A percentile compares a stretch with the other conserved stretches of the same genome.
Evolutionary conservation across 2,329 filamentous ascomycete species (phyloP).

Genomic region (Penicillium sp.): DNA sequence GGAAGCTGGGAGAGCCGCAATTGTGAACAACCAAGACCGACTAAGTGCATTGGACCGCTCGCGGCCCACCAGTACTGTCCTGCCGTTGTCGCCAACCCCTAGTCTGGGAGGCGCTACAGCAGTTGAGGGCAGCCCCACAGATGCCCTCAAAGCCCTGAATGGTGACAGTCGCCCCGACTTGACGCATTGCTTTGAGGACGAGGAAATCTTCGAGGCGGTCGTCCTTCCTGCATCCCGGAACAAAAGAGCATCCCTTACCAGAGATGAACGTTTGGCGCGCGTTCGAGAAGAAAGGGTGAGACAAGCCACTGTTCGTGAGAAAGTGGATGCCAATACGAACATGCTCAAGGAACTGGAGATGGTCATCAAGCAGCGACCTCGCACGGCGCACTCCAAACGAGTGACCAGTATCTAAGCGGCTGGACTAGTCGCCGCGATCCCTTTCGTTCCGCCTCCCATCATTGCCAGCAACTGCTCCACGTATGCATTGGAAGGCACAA

Average conservation of each 20-base stretch:
- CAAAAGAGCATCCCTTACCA: slow-evolving; percentile 66
- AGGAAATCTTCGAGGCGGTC: slow-evolving; percentile 88
- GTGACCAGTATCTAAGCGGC: slow-evolving; percentile 42
- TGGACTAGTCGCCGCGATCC: not conserved
- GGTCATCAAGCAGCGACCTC: slow-evolving; percentile 66
- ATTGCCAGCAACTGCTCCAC: not conserved
- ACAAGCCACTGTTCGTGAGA: slow-evolving; percentile 69
- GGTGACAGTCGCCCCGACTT: slow-evolving; percentile 57
- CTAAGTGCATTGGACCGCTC: slow-evolving; percentile 66
- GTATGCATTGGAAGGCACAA: not conserved
- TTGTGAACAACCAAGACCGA: slow-evolving; percentile 77
- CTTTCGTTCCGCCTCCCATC: not conserved
- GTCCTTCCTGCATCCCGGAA: slow-evolving; percentile 64
- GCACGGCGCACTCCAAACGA: slow-evolving; percentile 38
- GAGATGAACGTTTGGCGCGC: slow-evolving; percentile 83
- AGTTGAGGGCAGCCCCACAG: slow-evolving; percentile 59
- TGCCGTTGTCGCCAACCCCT: slow-evolving; percentile 46
- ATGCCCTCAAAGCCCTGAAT: slow-evolving; percentile 75
- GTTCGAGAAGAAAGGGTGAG: slow-evolving; percentile 83
- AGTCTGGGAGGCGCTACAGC: slow-evolving; percentile 48
- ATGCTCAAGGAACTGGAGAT: slow-evolving; percentile 94
- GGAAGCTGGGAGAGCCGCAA: slow-evolving; percentile 80
- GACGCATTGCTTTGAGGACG: slow-evolving; percentile 49
- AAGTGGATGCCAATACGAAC: slow-evolving; percentile 75
- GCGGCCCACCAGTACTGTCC: slow-evolving; percentile 48